phyloP scores from a whole-genome alignment of 2,329 filamentous ascomycete genomes.

The Tolypocladium cylindrosporum region DNA sequence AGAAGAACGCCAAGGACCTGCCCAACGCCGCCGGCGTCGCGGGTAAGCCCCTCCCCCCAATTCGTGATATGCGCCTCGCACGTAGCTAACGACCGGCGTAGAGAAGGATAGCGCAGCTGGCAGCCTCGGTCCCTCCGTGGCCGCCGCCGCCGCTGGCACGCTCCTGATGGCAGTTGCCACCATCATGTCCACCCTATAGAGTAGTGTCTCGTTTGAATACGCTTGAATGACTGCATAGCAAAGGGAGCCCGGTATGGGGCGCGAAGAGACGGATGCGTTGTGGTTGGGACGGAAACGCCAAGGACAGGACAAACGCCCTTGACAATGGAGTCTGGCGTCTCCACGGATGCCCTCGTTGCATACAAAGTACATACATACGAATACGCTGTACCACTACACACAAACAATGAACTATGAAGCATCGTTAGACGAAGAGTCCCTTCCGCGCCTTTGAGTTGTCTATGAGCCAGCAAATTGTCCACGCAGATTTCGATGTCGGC shows the following conservation, averaged over 20 bases:
- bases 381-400: not conserved
- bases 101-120: slow-evolving; percentile 11
- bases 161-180: slow-evolving; percentile 11
- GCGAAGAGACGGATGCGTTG: not conserved
- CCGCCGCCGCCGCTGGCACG: slow-evolving; percentile 2
- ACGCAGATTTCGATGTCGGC: not conserved
- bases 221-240: not conserved
- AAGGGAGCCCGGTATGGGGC: not conserved
- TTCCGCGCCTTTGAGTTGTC: not conserved
- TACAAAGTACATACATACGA: not conserved
- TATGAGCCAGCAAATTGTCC: not conserved
- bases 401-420: not conserved
- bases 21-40: slow-evolving; percentile 34
- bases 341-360: not conserved
- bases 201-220: not conserved
- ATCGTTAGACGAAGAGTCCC: not conserved
- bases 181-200: slow-evolving; percentile 1
- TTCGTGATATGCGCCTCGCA: not conserved
- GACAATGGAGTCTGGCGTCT: not conserved
- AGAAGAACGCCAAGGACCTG: slow-evolving; percentile 23
- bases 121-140: slow-evolving; percentile 8
- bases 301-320: not conserved
- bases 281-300: not conserved
- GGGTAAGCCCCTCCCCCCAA: slow-evolving; percentile 12
- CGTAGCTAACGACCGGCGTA: not conserved